Conservation (phyloP, 75 land plant species). For the Cupressus sempervirens region DNA sequence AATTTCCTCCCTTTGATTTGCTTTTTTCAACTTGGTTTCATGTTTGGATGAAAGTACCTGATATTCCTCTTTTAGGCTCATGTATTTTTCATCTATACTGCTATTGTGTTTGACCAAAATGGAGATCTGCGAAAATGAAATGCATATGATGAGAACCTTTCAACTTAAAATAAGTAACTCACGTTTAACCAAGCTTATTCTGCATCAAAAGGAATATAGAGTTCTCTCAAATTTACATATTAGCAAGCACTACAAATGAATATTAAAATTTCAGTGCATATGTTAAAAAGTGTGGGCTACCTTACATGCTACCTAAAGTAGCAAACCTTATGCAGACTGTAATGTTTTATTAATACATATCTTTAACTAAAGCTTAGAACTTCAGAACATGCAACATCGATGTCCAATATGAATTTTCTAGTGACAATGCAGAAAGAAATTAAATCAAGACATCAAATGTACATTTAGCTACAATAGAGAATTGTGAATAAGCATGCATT, state of each 20-base stretch:
- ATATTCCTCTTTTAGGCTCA: conserved; percentile 34
- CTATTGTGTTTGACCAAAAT: conserved; percentile 47
- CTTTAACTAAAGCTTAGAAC: neutral
- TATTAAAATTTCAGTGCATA: neutral
- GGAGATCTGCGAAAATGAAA: conserved; percentile 33
- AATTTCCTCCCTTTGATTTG: conserved; percentile 19
- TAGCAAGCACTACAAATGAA: neutral
- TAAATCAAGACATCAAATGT: too few species aligned
- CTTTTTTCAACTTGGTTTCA: conserved; percentile 34
- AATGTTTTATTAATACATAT: neutral
- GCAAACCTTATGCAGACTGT: neutral
- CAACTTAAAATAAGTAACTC: neutral
- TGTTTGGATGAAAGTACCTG: conserved; percentile 23
- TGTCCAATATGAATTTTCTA: neutral
- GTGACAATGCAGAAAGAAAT: too few species aligned
- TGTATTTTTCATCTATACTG: conserved; percentile 24
- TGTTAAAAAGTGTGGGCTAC: neutral
- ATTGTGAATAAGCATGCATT: too few species aligned
- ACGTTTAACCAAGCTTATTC: neutral
- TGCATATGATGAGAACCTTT: neutral
- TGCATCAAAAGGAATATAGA: neutral
- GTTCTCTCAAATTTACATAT: neutral
- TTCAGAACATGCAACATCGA: neutral
- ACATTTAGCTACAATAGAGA: too few species aligned
- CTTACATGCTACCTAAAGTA: neutral